Percentiles rank a stretch among this genome's conserved stretches.
These are phyloP conservation scores for Cerioporus squamosus DNA, from an alignment of 1,284 basidiomycete genomes.

Conservation along the genomic window DNA sequence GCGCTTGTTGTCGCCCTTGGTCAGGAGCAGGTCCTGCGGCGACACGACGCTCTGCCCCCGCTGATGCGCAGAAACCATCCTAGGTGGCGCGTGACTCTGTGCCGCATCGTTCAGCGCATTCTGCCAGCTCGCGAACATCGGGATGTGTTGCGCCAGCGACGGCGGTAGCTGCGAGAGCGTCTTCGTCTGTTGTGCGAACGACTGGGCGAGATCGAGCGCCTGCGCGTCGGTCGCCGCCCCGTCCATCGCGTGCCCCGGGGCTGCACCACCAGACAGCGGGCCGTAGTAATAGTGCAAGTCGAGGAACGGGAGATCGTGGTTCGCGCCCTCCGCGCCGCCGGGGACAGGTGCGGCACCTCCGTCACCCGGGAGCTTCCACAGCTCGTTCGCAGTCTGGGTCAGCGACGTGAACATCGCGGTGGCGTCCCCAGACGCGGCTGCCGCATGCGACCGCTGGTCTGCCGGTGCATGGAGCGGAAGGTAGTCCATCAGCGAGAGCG, in stretches of 20 bases:
- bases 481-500: slow-evolving; percentile 29
- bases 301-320: slow-evolving; percentile 68
- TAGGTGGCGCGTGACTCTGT: slow-evolving; percentile 31
- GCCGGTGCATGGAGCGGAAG: slow-evolving; percentile 25
- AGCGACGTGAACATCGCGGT: slow-evolving; percentile 23
- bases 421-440: slow-evolving; percentile 5
- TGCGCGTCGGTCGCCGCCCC: slow-evolving; percentile 37
- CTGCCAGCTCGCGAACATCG: slow-evolving; percentile 27
- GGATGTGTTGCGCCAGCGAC: slow-evolving; percentile 36
- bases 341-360: background rate
- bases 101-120: slow-evolving; percentile 22
- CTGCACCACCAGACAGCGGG: slow-evolving; percentile 16
- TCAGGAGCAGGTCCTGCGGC: slow-evolving; percentile 67
- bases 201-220: slow-evolving; percentile 67
- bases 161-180: slow-evolving; percentile 31
- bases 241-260: slow-evolving; percentile 5
- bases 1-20: slow-evolving; percentile 62
- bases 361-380: slow-evolving; percentile 22
- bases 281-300: slow-evolving; percentile 71
- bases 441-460: slow-evolving; percentile 16
- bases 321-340: slow-evolving; percentile 24
- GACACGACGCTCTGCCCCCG: slow-evolving; percentile 71
- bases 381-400: slow-evolving; percentile 19
- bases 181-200: slow-evolving; percentile 36
- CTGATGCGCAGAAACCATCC: slow-evolving; percentile 49